A percentile compares a stretch with the other conserved stretches of the same genome.
Conservation (phyloP, 2,329 filamentous ascomycete species). For the Metarhizium rileyi region DNA sequence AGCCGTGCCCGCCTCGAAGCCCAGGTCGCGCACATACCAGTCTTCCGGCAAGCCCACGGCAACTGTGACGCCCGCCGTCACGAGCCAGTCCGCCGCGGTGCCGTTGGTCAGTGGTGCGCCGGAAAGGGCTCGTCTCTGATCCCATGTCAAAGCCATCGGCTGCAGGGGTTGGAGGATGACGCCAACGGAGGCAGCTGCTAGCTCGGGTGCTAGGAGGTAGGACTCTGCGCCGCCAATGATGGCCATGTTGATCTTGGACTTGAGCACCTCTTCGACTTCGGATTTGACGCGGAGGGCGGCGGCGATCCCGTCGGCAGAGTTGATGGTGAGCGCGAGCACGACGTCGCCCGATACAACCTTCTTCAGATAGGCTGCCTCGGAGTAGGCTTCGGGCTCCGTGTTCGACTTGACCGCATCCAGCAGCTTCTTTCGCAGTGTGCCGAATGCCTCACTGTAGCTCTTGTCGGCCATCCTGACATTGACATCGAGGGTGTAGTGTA, state of each 20-base stretch:
- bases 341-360: conserved; percentile 44
- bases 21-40: conserved; percentile 51
- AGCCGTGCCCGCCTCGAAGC: conserved; percentile 49
- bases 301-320: conserved; percentile 55
- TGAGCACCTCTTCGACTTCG: conserved; percentile 37
- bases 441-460: conserved; percentile 46
- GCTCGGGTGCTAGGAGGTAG: conserved; percentile 45
- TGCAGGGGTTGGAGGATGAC: conserved; percentile 52
- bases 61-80: conserved; percentile 47
- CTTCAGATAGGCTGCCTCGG: conserved; percentile 40
- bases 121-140: conserved; percentile 50
- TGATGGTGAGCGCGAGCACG: conserved; percentile 47
- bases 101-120: conserved; percentile 59
- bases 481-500: conserved; percentile 48
- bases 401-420: conserved; percentile 35
- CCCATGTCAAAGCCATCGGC: conserved; percentile 46
- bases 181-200: conserved; percentile 45
- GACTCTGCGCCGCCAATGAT: conserved; percentile 56
- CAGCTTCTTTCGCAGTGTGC: conserved; percentile 41
- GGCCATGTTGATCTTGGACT: conserved; percentile 37
- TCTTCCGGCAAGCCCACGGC: conserved; percentile 52
- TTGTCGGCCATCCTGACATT: conserved; percentile 25
- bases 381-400: conserved; percentile 27
- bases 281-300: conserved; percentile 48
- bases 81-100: conserved; percentile 46